Evolutionary conservation across 495 filamentous ascomycete genomes (phyloP).

Genomic region (Neohortaea acidophila): DNA sequence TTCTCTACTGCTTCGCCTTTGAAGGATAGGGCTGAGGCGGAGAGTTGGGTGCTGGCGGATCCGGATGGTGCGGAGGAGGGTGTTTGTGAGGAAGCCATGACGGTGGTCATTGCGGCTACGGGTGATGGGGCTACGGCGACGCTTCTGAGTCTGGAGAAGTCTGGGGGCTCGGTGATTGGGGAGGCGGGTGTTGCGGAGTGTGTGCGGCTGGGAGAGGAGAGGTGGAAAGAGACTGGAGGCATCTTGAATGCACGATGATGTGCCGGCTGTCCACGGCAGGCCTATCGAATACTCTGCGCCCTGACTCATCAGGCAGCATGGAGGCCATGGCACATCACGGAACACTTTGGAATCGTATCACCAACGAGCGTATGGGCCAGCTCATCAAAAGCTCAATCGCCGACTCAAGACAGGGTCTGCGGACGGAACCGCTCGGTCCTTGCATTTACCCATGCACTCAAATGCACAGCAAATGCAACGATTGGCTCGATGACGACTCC

Average conservation of each 20-base stretch:
- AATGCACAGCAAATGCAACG: too few relatives aligned
- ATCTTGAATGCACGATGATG: too few relatives aligned
- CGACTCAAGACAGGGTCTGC: neutral
- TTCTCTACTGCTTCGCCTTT: slow-evolving; percentile 39
- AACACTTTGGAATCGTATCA: neutral
- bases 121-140: slow-evolving; percentile 34
- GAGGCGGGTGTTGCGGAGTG: slow-evolving; percentile 36
- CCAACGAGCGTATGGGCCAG: neutral
- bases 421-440: too few relatives aligned
- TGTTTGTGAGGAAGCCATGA: slow-evolving; percentile 57
- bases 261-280: too few relatives aligned
- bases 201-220: slow-evolving; percentile 35
- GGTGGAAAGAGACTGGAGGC: slow-evolving; percentile 35
- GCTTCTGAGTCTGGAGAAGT: slow-evolving; percentile 61
- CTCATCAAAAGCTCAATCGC: neutral
- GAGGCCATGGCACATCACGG: neutral
- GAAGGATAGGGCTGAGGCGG: slow-evolving; percentile 24
- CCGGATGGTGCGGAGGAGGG: slow-evolving; percentile 82
- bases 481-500: too few relatives aligned
- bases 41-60: slow-evolving; percentile 68
- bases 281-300: too few relatives aligned
- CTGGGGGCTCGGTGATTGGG: slow-evolving; percentile 52
- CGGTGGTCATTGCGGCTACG: slow-evolving; percentile 50
- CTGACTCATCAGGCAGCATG: neutral
- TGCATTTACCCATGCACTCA: too few relatives aligned